Conservation (phyloP, 139 green algal genomes). For the Micractinium conductrix region DNA sequence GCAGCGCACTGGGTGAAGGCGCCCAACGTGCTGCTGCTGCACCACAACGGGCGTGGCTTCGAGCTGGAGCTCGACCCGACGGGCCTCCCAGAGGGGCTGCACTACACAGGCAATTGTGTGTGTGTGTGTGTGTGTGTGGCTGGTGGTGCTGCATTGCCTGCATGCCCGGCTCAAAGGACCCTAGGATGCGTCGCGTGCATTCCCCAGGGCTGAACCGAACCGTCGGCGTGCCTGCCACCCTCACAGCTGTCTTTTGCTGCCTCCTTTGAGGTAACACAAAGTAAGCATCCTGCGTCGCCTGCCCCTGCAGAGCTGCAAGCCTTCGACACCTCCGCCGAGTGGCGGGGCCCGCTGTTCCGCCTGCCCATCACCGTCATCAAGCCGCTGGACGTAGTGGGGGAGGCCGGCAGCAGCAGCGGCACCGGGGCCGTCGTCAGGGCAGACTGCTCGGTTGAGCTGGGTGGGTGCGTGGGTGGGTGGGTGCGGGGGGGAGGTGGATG, state of each 20-base stretch:
- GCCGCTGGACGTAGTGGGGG: conserved; percentile 35
- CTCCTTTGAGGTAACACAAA: too few relatives aligned
- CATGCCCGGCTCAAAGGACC: too few relatives aligned
- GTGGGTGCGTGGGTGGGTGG: background rate
- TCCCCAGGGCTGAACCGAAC: too few relatives aligned
- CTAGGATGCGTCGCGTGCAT: too few relatives aligned
- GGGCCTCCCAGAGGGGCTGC: conserved; percentile 70
- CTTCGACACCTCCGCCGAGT: conserved; percentile 58
- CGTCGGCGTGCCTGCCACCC: background rate
- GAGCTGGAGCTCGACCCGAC: conserved; percentile 76
- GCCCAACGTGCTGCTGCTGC: conserved; percentile 79
- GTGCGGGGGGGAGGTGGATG: too few relatives aligned
- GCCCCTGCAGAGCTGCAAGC: conserved; percentile 67
- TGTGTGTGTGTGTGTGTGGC: background rate
- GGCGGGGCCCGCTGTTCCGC: conserved; percentile 81
- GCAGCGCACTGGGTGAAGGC: conserved; percentile 70
- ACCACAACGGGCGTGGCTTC: conserved; percentile 77
- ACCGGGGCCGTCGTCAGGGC: background rate
- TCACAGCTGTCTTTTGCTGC: background rate
- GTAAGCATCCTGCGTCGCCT: background rate
- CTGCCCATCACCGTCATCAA: conserved; percentile 83
- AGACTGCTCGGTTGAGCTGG: background rate
- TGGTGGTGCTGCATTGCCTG: too few relatives aligned
- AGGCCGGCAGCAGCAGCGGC: conserved; percentile 20
- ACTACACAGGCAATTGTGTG: conserved; percentile 58